phyloP scores from a whole-genome alignment of 805 yeast species.

The Clavispora phyllophila region DNA sequence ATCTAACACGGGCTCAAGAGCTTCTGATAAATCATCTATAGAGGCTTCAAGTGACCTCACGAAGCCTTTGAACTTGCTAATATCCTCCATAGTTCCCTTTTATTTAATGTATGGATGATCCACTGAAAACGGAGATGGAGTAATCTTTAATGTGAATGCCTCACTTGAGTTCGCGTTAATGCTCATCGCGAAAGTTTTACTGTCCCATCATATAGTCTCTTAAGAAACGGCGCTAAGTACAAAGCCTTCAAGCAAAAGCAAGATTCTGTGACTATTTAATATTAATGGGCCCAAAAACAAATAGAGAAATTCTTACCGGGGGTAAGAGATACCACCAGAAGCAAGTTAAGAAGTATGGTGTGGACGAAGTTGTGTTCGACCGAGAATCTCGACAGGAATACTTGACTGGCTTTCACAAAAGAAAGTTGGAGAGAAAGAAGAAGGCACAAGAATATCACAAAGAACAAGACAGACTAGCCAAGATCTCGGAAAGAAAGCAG shows the following conservation, averaged over 20 bases:
- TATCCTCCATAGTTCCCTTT: constrained; percentile 38
- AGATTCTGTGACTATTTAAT: background rate
- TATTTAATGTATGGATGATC: background rate
- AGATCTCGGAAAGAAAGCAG: constrained; percentile 70
- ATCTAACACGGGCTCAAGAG: constrained; percentile 32
- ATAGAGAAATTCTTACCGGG: constrained; percentile 84
- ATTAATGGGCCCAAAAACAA: constrained; percentile 37
- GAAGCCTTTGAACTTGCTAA: constrained; percentile 37
- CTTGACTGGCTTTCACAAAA: constrained; percentile 91
- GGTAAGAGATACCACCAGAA: constrained; percentile 76
- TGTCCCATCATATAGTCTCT: background rate
- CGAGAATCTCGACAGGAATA: constrained; percentile 74
- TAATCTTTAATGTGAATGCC: background rate
- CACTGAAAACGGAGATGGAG: background rate
- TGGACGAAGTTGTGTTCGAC: constrained; percentile 83
- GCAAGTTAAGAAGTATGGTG: constrained; percentile 41
- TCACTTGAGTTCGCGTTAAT: background rate
- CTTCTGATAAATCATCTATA: constrained; percentile 28
- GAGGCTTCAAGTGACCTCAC: constrained; percentile 34
- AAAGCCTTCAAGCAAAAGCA: too few species aligned
- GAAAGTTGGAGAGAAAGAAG: constrained; percentile 84
- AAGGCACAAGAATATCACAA: constrained; percentile 71
- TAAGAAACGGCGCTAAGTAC: background rate
- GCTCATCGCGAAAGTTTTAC: constrained; percentile 16
- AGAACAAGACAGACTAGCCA: constrained; percentile 70